Evolutionary conservation across 805 yeast species (phyloP), one percentile per base, ranked within the genome.

Genomic region (Candida wancherniae): DNA sequence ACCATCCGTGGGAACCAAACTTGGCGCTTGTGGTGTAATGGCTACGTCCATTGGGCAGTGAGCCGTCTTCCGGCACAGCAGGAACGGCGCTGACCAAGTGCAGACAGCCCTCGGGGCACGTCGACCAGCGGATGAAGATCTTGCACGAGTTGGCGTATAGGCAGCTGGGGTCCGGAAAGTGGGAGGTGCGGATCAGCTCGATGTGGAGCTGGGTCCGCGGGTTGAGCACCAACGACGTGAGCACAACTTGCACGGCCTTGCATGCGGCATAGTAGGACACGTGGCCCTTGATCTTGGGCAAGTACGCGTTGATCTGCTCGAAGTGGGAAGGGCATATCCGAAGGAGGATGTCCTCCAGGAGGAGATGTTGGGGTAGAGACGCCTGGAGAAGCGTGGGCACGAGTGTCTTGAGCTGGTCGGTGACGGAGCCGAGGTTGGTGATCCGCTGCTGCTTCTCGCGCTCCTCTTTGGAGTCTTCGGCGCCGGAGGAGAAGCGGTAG

Each of bases 281-380:
- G 12, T 58, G 65, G 1, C 87, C 85, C 29, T 68, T 67, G 16
- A 81, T 53, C 9, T 58, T 55, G 3, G 87, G 87, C 9, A 78
- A 42, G 36, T 67, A 69, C 0, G 76, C 67, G 28, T 66, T 67
- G 26, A 56, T 40, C 30, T 53, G 66, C 29, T 57, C 56, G 30
- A 63, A 57, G 26, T 72, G 69, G 1, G 68, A 57, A 0, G 87
- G 87, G 21, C 77, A 64, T 1, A 82, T 56, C 10, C 84, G 53
- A 15, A 82, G 58, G 5, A 64, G 51, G 2, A 82, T 59, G 15
- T 71, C 59, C 1, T 61, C 53, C 19, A 76, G 67, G 7, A 81
- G 36, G 7, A 61, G 45, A 4, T 54, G 53, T 13, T 62, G 50
- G 5, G 77, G 73, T 2, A 80, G 51, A 5, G 73, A 53, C 15